Conservation (phyloP, 1,284 basidiomycete genomes). For the Anthracocystis panici-leucophaei region DNA sequence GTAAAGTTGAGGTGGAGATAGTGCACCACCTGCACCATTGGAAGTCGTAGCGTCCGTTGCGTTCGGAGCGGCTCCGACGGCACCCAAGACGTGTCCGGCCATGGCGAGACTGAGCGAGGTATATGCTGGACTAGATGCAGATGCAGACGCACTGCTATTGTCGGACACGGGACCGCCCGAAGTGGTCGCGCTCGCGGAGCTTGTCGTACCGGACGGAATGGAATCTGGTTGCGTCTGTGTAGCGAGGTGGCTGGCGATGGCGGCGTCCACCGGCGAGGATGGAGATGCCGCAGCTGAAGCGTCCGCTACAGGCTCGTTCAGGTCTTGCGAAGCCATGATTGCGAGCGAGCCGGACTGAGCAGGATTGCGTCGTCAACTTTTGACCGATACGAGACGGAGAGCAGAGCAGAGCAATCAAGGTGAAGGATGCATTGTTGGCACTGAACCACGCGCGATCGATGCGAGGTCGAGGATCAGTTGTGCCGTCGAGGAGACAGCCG, state of each 20-base stretch:
- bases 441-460: slow-evolving; percentile 3
- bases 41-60: neutral
- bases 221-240: neutral
- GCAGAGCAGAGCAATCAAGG: slow-evolving; percentile 5
- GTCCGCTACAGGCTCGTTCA: neutral
- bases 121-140: slow-evolving; percentile 17
- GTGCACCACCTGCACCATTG: neutral
- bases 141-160: slow-evolving; percentile 2
- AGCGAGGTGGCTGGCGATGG: neutral
- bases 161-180: slow-evolving; percentile 2
- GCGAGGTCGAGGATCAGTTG: neutral
- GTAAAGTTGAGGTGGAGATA: slow-evolving; percentile 24
- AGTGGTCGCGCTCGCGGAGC: neutral
- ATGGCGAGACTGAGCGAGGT: slow-evolving; percentile 33
- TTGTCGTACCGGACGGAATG: neutral
- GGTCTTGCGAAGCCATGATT: slow-evolving; percentile 17
- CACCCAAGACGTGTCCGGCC: slow-evolving; percentile 31
- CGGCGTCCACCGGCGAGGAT: neutral
- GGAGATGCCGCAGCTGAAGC: neutral
- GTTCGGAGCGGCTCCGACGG: slow-evolving; percentile 7
- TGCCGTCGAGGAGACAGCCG: neutral
- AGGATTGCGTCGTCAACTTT: no score
- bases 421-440: slow-evolving; percentile 18
- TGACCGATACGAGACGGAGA: slow-evolving; percentile 1
- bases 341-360: neutral